Evolutionary conservation across 176 grass and related monocot species (phyloP).

Genomic region (Oryza officinalis): DNA sequence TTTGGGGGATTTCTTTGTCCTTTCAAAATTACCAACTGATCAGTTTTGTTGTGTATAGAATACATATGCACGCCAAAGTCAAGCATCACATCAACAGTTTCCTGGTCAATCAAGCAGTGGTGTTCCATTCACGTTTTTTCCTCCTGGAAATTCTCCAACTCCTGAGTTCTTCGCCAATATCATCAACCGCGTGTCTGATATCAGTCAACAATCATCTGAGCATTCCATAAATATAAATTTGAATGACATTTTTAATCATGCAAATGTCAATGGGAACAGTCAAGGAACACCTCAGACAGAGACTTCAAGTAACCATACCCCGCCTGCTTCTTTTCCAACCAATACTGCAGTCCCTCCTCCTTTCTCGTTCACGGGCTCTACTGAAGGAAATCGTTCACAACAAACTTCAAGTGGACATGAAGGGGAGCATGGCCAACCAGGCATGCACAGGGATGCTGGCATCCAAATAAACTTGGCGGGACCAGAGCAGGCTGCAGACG

Average conservation of each 20-base stretch:
- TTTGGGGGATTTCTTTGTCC: neutral
- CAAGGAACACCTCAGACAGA: conserved; percentile 35
- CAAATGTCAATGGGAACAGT: conserved; percentile 18
- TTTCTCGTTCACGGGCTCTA: conserved; percentile 26
- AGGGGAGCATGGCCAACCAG: conserved; percentile 32
- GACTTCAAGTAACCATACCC: conserved; percentile 23
- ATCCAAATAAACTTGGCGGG: conserved; percentile 46
- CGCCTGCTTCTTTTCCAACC: conserved; percentile 34
- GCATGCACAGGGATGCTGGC: conserved; percentile 15
- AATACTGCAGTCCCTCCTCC: conserved; percentile 27
- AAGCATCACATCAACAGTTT: conserved; percentile 38
- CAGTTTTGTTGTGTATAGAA: conserved; percentile 37
- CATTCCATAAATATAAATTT: conserved; percentile 52
- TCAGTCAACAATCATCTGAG: conserved; percentile 43
- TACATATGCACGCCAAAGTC: conserved; percentile 28
- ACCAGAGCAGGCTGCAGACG: conserved; percentile 47
- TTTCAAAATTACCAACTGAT: conserved; percentile 15
- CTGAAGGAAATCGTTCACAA: conserved; percentile 24
- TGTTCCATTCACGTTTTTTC: conserved; percentile 50
- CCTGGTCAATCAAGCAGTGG: conserved; percentile 31
- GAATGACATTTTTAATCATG: conserved; percentile 46
- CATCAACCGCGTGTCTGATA: conserved; percentile 41
- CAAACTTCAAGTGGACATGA: conserved; percentile 29
- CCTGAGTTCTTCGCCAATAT: conserved; percentile 55
- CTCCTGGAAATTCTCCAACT: conserved; percentile 40